Evolutionary conservation across 768 basidiomycete genomes (phyloP).

Genomic region (Tulasnella sp.): DNA sequence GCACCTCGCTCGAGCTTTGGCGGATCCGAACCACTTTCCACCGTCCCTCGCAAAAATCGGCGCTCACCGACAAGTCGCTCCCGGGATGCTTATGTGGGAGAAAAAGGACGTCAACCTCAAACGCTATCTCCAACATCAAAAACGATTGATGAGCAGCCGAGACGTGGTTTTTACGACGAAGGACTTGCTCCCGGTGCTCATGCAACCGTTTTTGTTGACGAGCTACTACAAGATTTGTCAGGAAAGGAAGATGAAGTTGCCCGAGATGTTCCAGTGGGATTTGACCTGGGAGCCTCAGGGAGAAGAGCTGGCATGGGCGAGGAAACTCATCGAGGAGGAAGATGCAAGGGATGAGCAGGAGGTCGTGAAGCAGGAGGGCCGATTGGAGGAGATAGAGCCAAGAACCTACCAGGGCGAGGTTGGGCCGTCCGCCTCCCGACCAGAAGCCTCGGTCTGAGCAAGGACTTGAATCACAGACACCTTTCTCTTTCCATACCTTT

Average conservation of each 20-base stretch:
- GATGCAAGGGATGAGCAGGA: neutral
- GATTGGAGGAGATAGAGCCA: neutral
- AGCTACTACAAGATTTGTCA: constrained; percentile 21
- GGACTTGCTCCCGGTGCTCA: constrained; percentile 18
- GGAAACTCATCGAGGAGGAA: constrained; percentile 5
- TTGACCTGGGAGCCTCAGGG: constrained; percentile 25
- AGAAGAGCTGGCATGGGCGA: constrained; percentile 12
- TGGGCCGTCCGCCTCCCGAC: neutral
- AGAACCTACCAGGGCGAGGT: neutral
- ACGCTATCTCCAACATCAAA: constrained; percentile 14
- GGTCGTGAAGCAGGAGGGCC: neutral
- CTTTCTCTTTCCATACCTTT: neutral
- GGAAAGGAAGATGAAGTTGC: constrained; percentile 22
- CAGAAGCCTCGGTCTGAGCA: neutral
- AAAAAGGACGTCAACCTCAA: constrained; percentile 14
- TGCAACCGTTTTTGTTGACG: constrained; percentile 24
- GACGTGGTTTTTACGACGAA: constrained; percentile 21
- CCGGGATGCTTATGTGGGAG: constrained; percentile 26
- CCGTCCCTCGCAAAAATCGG: constrained; percentile 16
- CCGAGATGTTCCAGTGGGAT: constrained; percentile 27
- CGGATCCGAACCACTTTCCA: neutral
- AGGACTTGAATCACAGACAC: neutral
- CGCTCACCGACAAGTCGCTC: constrained; percentile 21
- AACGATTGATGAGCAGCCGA: constrained; percentile 12
- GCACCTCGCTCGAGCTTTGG: constrained; percentile 2